These are phyloP conservation scores for Boletellus emodensis DNA, from an alignment of 768 basidiomycete genomes.

Conservation along the genomic window DNA sequence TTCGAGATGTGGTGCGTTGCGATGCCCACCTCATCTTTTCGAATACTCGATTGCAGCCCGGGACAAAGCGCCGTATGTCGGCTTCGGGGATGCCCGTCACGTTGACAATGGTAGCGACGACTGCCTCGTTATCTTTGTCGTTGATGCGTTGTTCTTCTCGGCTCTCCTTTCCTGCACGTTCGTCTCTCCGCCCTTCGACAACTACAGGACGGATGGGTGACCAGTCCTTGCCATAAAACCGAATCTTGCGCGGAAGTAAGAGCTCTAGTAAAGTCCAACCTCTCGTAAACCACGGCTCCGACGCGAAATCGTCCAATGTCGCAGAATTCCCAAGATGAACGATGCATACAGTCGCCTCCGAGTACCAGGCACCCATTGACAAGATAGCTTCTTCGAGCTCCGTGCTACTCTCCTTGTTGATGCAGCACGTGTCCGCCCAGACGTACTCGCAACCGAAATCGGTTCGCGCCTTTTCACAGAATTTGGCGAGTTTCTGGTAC, in stretches of 20 bases:
- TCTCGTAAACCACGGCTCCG: slow-evolving; percentile 23
- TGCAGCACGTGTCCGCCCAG: slow-evolving; percentile 28
- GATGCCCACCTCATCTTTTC: slow-evolving; percentile 28
- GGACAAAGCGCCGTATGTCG: slow-evolving; percentile 21
- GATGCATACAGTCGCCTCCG: slow-evolving; percentile 22
- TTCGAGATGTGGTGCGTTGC: slow-evolving; percentile 18
- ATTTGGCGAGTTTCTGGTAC: slow-evolving; percentile 25
- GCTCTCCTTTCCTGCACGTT: not conserved
- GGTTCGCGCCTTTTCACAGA: slow-evolving; percentile 23
- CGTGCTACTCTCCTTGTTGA: slow-evolving; percentile 24
- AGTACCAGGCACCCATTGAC: slow-evolving; percentile 24
- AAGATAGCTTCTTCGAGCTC: slow-evolving; percentile 28
- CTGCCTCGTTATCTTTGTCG: slow-evolving; percentile 20
- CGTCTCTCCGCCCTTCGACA: slow-evolving; percentile 17
- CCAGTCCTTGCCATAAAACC: slow-evolving; percentile 25
- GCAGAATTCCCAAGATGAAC: slow-evolving; percentile 21
- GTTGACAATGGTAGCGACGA: slow-evolving; percentile 13
- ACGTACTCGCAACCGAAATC: slow-evolving; percentile 26
- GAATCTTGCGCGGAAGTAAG: slow-evolving; percentile 19
- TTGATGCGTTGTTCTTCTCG: slow-evolving; percentile 19
- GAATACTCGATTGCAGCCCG: slow-evolving; percentile 13
- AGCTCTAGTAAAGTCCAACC: slow-evolving; percentile 25
- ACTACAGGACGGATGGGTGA: slow-evolving; percentile 16
- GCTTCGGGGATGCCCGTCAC: slow-evolving; percentile 20
- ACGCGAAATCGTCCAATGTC: slow-evolving; percentile 19